phyloP scores from a whole-genome alignment of 2,329 filamentous ascomycete species.

The Fusarium graminum region DNA sequence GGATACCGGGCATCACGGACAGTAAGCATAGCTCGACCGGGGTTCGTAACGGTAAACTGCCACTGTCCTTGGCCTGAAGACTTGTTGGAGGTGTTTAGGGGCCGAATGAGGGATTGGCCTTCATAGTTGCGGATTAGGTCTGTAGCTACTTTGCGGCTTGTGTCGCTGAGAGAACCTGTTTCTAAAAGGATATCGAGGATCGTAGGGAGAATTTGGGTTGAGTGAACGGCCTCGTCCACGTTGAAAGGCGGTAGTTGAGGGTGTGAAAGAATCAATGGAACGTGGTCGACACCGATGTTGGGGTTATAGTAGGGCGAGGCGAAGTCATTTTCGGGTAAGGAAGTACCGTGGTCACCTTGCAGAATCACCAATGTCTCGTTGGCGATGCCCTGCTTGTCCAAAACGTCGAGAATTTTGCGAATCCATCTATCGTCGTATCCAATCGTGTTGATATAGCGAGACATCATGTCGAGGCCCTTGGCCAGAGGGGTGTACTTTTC shows the following conservation, averaged over 20 bases:
- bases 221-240: constrained; percentile 50
- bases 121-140: constrained; percentile 51
- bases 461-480: constrained; percentile 50
- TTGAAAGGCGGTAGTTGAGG: constrained; percentile 49
- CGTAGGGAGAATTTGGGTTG: constrained; percentile 51
- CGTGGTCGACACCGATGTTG: constrained; percentile 50
- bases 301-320: constrained; percentile 53
- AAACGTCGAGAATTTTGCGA: constrained; percentile 47
- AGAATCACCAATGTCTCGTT: constrained; percentile 53
- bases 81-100: constrained; percentile 20
- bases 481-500: constrained; percentile 49
- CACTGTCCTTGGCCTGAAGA: constrained; percentile 47
- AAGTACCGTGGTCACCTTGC: constrained; percentile 53
- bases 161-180: constrained; percentile 47
- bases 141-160: constrained; percentile 35
- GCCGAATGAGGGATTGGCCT: constrained; percentile 52
- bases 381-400: constrained; percentile 52
- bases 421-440: constrained; percentile 53
- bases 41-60: constrained; percentile 54
- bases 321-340: constrained; percentile 51
- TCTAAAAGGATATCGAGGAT: constrained; percentile 53
- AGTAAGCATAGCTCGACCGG: constrained; percentile 52
- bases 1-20: constrained; percentile 52
- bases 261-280: constrained; percentile 52
- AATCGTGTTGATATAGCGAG: constrained; percentile 51